These are phyloP conservation scores for Fraxinus anomala DNA, from an alignment of 257 asterid genomes.

Conservation along the genomic window DNA sequence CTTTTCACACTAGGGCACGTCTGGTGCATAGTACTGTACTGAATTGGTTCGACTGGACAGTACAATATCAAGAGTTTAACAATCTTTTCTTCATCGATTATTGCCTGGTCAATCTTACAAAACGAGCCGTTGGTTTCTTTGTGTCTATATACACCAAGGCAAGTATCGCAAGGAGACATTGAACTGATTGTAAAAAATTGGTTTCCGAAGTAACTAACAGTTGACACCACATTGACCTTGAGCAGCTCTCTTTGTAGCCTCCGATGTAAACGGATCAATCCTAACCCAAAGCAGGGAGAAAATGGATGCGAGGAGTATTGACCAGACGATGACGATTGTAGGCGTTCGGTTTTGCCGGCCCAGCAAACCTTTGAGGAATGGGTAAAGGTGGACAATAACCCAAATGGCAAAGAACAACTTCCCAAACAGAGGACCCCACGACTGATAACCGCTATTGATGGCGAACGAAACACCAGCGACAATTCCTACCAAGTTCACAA, in stretches of 20 bases:
- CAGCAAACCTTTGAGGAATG: conserved; percentile 84
- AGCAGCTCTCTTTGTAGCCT: conserved; percentile 44
- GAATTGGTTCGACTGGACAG: not conserved
- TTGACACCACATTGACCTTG: conserved; percentile 77
- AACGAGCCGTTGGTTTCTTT: conserved; percentile 14
- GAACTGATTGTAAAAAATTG: not conserved
- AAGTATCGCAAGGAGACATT: not conserved
- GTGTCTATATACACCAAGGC: conserved; percentile 29
- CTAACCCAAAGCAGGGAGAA: conserved; percentile 93
- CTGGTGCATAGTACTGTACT: not conserved
- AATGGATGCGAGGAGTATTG: conserved; percentile 86
- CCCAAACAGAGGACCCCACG: conserved; percentile 90
- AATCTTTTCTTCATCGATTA: not conserved
- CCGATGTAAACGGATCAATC: conserved; percentile 78
- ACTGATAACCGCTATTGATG: conserved; percentile 83
- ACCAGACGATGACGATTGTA: conserved; percentile 94
- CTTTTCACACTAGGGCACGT: not conserved
- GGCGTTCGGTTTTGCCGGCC: conserved; percentile 90
- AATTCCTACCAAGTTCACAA: conserved; percentile 74
- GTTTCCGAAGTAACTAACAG: conserved; percentile 41
- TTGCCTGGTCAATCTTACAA: not conserved
- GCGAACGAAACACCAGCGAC: conserved; percentile 92
- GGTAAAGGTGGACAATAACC: conserved; percentile 89
- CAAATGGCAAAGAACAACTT: conserved; percentile 78
- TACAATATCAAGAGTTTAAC: not conserved